phyloP scores from a whole-genome alignment of 1,139 yeast species.

The Suhomyces panamericanus region DNA sequence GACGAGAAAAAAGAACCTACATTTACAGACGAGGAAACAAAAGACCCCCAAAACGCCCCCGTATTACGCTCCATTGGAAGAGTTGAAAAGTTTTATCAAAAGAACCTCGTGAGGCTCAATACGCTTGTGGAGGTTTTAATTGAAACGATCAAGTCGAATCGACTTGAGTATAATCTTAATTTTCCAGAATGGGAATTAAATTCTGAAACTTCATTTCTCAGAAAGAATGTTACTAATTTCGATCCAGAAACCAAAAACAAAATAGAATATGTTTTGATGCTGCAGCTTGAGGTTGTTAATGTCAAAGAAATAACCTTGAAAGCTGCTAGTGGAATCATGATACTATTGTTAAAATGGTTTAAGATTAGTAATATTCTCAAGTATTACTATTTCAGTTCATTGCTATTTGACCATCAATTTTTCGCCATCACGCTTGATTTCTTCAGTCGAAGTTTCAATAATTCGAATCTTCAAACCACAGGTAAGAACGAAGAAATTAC shows the following conservation, averaged over 20 bases:
- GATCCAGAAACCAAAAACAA: conserved; percentile 22
- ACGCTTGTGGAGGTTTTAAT: conserved; percentile 64
- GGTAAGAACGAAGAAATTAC: conserved; percentile 10
- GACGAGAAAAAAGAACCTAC: background rate
- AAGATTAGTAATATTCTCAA: conserved; percentile 75
- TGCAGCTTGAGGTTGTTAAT: conserved; percentile 55
- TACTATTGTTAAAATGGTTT: conserved; percentile 70
- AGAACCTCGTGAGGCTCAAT: conserved; percentile 54
- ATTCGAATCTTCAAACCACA: conserved; percentile 32
- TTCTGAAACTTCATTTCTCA: conserved; percentile 33
- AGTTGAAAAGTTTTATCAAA: conserved; percentile 60
- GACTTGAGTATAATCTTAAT: conserved; percentile 36
- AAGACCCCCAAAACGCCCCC: conserved; percentile 3
- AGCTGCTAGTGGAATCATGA: conserved; percentile 57
- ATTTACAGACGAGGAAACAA: background rate
- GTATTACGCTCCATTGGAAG: conserved; percentile 41
- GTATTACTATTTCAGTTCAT: conserved; percentile 68
- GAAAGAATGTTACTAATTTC: conserved; percentile 12
- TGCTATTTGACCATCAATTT: conserved; percentile 73
- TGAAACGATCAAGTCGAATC: conserved; percentile 58
- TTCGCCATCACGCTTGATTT: conserved; percentile 40
- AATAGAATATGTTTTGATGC: conserved; percentile 31
- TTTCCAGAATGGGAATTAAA: conserved; percentile 43
- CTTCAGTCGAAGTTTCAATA: conserved; percentile 41
- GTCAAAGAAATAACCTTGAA: conserved; percentile 67